Percentiles rank a stretch among this genome's conserved stretches.
Evolutionary conservation across 805 yeast genomes (phyloP).

Genomic region (Lipomyces sp.): DNA sequence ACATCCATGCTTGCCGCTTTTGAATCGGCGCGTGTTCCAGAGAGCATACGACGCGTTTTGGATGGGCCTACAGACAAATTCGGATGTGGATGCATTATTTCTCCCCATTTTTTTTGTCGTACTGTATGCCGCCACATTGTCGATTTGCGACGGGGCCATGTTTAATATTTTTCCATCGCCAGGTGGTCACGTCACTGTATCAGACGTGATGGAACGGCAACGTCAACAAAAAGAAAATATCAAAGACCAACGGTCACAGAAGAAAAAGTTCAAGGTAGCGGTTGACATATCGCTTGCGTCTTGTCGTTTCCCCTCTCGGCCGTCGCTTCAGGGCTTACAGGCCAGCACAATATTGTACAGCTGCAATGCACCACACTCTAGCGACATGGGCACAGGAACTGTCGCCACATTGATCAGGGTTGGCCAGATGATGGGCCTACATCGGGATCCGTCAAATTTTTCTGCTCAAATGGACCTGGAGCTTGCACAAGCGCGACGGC

Average conservation of each 20-base stretch:
- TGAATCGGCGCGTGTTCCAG: slow-evolving; percentile 1
- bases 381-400: slow-evolving; percentile 10
- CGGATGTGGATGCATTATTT: slow-evolving; percentile 1
- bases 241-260: slow-evolving; percentile 4
- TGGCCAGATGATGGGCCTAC: slow-evolving; percentile 14
- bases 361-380: not conserved
- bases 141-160: slow-evolving; percentile 10
- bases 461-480: slow-evolving; percentile 5
- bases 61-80: not conserved
- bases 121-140: slow-evolving; percentile 12
- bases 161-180: slow-evolving; percentile 6
- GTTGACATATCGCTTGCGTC: slow-evolving; percentile 11
- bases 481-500: slow-evolving; percentile 10
- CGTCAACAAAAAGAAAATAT: not conserved
- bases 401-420: slow-evolving; percentile 9
- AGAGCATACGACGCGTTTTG: slow-evolving; percentile 13
- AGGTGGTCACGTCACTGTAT: slow-evolving; percentile 1
- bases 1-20: slow-evolving; percentile 18
- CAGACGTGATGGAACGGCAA: slow-evolving; percentile 7
- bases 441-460: slow-evolving; percentile 20
- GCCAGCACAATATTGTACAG: slow-evolving; percentile 12
- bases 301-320: slow-evolving; percentile 14
- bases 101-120: slow-evolving; percentile 14
- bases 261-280: slow-evolving; percentile 10
- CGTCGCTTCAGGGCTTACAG: slow-evolving; percentile 12